Base-by-base conservation (phyloP, 2,329 filamentous ascomycete species). In the Didymella pinodella region DNA sequence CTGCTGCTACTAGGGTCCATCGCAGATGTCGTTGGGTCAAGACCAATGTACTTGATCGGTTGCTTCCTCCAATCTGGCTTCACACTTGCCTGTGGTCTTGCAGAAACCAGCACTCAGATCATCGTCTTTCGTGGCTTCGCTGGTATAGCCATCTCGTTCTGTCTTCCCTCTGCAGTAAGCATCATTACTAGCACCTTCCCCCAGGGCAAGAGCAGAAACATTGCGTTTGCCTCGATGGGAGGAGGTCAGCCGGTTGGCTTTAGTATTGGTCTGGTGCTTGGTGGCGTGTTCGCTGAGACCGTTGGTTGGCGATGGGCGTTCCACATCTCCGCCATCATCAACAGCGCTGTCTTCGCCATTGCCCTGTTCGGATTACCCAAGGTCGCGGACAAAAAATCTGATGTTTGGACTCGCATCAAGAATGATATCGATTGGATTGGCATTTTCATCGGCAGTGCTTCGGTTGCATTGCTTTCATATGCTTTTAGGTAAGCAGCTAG, bases 361-460 rank as follows among this genome's bases (percentile, higher is more conserved):
- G 76, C 76, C 3, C 32, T 78, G 25, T 82, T 74, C 67, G 72
- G 68, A 26, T 62, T 80, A 65, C 61, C 82, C 11, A 75, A 70
- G 64, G 10, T 57, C 68, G 48, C 61, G 41, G 47, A 67, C 63
- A 44, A 65, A 71, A n/a, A 65, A 65, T 46, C 60, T 4, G 40
- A 71, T 11, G 65, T 75, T 1, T 70, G 67, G 65, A 40, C 59
- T 3, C 62, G 70, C 3, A 61, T 83, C n/a, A 68, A 63, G 28
- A 74, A 65, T 0, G 81, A 84, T 4, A 82, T 86, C 43, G 84
- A 86, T 59, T 86, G 83, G 84, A 67, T 83, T 32, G 84, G 83
- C 0, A 81, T 81, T 7, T 22, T 76, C 0, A 74, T 85, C 26
- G 80, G 80, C 3, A 82, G 78, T 60, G 71, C 78, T 1, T 81